These are phyloP conservation scores for Alternaria ethzedia DNA, from an alignment of 2,329 filamentous ascomycete species.

Conservation along the genomic window DNA sequence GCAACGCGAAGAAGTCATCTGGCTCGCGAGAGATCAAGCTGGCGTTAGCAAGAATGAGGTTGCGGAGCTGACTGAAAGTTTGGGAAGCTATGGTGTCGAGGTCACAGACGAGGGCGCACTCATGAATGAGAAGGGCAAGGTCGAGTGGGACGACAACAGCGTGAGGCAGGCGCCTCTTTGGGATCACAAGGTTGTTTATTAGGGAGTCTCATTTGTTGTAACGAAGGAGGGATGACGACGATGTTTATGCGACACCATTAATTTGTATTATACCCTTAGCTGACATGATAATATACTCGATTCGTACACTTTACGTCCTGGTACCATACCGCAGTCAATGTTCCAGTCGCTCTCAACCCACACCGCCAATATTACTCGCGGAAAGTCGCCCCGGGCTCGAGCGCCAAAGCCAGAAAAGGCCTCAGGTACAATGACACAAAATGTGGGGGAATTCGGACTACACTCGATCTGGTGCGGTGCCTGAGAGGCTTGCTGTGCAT, in stretches of 20 bases:
- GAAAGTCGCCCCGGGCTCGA: not conserved
- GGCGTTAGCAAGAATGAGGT: slow-evolving; percentile 53
- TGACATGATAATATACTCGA: not conserved
- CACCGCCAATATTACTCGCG: not conserved
- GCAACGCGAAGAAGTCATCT: slow-evolving; percentile 16
- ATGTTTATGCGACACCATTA: not conserved
- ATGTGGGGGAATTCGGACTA: not conserved
- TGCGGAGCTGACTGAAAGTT: slow-evolving; percentile 42
- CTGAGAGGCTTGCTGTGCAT: not conserved
- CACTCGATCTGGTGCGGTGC: not conserved
- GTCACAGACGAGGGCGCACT: slow-evolving; percentile 54
- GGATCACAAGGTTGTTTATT: slow-evolving; percentile 5
- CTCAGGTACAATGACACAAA: not conserved
- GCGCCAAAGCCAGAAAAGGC: not conserved
- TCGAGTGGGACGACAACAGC: slow-evolving; percentile 45
- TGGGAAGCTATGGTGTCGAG: slow-evolving; percentile 40
- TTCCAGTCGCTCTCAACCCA: not conserved
- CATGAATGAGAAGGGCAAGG: slow-evolving; percentile 54
- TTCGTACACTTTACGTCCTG: not conserved
- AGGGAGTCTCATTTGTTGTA: not conserved
- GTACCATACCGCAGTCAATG: not conserved
- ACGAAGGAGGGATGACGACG: not conserved
- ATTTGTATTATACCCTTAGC: not conserved
- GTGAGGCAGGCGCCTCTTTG: slow-evolving; percentile 9
- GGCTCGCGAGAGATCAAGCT: slow-evolving; percentile 43